Base-by-base conservation (phyloP, 345 rosid genomes). In the Combretum micranthum region DNA sequence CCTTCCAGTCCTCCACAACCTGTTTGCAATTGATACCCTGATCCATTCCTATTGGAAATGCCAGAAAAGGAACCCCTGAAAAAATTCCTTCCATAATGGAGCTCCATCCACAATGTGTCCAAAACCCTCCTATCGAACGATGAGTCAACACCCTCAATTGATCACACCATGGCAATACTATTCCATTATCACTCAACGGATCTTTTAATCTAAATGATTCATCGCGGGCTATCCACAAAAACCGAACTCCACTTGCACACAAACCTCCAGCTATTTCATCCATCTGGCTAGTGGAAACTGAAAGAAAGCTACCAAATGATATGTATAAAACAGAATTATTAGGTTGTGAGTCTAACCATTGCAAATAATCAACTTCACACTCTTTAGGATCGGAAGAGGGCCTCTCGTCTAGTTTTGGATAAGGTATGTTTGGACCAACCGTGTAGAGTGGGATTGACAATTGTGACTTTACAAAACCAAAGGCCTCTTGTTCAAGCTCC, bases 111-210 rank as follows among this genome's bases (percentile, higher is more conserved):
- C 77, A 69, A 42, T 73, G 77, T 21, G 77, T 68, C 77, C 55
- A 73, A 44, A 69, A 73, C 13, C 74, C 74, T 9, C 62, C 74
- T 0, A 73, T 47, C 1, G 78, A 62, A 43, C 62, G n/a, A 50
- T 74, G 78, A 4, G 19, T 44, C 62, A 74, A 32, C 63, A 74
- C 78, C 55, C 44, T 74, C 49, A 73, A 47, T 57, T 82, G 91
- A 48, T 80, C 77, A 20, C 91, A 78, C 89, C 85, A 87, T 12
- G 82, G 71, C 44, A 80, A 53, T 53, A 75, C 68, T 15, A 72
- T 5, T 17, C 83, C 75, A 55, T 1, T 42, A 4, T 53, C 60
- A 9, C 67, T 59, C 5, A 49, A 57, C 20, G 4, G 8, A 2
- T 61, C 61, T 43, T 53, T 22, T 21, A 54, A 11, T 52, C 42